phyloP scores from a whole-genome alignment of 371 early-diverging fungal species.

The Lichtheimia ramosa region DNA sequence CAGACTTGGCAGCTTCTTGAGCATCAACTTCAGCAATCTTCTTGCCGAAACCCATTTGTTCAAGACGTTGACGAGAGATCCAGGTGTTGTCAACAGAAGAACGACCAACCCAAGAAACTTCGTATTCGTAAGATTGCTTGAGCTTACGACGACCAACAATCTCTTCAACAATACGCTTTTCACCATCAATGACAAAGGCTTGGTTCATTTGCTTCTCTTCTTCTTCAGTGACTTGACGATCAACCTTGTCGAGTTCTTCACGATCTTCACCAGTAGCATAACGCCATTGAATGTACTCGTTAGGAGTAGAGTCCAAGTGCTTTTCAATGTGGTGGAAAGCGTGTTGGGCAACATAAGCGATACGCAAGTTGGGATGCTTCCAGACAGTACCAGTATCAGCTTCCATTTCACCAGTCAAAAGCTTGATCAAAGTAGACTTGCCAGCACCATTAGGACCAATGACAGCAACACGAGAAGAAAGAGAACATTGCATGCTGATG shows the following conservation, averaged over 20 bases:
- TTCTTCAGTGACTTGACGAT: constrained; percentile 60
- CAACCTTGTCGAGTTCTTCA: constrained; percentile 71
- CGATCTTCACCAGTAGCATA: constrained; percentile 80
- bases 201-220: constrained; percentile 68
- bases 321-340: constrained; percentile 86
- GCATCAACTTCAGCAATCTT: constrained; percentile 67
- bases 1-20: constrained; percentile 64
- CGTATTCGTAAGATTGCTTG: constrained; percentile 71
- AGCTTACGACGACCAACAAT: constrained; percentile 69
- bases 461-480: constrained; percentile 71
- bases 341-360: constrained; percentile 90
- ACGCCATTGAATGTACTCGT: constrained; percentile 87
- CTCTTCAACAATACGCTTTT: constrained; percentile 62
- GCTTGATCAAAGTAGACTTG: constrained; percentile 83
- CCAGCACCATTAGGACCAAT: constrained; percentile 81
- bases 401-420: constrained; percentile 77
- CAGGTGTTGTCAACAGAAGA: constrained; percentile 68
- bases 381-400: constrained; percentile 67
- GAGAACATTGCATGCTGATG: constrained; percentile 64
- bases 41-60: constrained; percentile 69
- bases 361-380: constrained; percentile 81
- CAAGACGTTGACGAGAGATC: constrained; percentile 72
- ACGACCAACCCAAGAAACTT: constrained; percentile 62
- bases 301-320: constrained; percentile 79
- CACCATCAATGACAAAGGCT: constrained; percentile 62